phyloP scores from a whole-genome alignment of 2,329 filamentous ascomycete species.

The Aspergillus sp. region DNA sequence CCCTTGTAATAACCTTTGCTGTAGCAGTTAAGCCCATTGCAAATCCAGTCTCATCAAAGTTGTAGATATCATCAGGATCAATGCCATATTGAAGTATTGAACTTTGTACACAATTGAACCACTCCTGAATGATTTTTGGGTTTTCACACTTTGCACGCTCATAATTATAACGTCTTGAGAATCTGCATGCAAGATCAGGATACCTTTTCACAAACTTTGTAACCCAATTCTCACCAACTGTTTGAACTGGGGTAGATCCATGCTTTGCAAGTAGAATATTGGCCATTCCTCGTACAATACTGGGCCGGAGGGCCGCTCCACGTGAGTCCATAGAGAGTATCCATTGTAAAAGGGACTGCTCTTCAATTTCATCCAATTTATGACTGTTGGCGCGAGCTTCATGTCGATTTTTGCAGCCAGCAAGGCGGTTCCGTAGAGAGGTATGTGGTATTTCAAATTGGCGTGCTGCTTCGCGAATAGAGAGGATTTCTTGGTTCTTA shows the following conservation, averaged over 20 bases:
- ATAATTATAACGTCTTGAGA: too few species aligned
- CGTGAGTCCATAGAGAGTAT: constrained; percentile 3
- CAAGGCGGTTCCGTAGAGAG: background rate
- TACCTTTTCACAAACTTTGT: too few species aligned
- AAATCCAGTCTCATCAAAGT: too few species aligned
- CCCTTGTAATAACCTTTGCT: too few species aligned
- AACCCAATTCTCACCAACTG: too few species aligned
- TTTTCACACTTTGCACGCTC: too few species aligned
- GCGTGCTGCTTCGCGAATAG: constrained; percentile 1
- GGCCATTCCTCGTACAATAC: too few species aligned
- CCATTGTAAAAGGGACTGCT: constrained; percentile 6
- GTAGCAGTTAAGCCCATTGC: too few species aligned
- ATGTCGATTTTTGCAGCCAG: background rate
- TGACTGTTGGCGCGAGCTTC: background rate
- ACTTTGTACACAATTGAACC: constrained; percentile 5
- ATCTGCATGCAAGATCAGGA: too few species aligned
- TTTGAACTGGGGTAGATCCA: too few species aligned
- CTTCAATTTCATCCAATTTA: constrained; percentile 5
- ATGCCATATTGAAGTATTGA: constrained; percentile 6
- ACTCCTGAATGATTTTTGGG: constrained; percentile 1
- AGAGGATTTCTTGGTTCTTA: background rate
- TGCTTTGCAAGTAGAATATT: too few species aligned
- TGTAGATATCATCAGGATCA: constrained; percentile 7
- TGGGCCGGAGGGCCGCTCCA: too few species aligned
- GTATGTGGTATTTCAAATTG: background rate